Percentiles rank a stretch among this genome's conserved stretches.
These are phyloP conservation scores for Mycena venus DNA, from an alignment of 768 basidiomycete species.

Conservation along the genomic window DNA sequence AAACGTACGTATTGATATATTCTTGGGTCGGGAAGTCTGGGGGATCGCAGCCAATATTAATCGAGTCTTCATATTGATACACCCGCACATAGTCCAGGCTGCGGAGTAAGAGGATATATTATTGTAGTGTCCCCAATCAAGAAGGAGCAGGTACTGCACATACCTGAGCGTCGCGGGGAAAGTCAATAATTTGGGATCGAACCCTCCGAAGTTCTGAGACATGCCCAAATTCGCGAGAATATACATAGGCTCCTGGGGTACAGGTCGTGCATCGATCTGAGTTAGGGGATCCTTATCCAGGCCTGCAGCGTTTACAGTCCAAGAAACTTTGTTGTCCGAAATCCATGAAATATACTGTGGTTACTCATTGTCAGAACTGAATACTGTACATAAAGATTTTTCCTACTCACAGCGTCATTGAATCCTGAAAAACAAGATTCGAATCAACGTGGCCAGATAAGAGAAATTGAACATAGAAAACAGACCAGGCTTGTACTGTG, in stretches of 20 bases:
- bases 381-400: no score
- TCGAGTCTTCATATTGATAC: conserved; percentile 67
- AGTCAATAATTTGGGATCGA: conserved; percentile 57
- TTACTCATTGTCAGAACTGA: no score
- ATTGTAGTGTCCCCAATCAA: no score
- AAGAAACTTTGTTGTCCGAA: conserved; percentile 62
- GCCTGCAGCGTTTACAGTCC: conserved; percentile 72
- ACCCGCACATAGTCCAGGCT: conserved; percentile 83
- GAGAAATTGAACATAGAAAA: neutral
- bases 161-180: conserved; percentile 66
- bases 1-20: conserved; percentile 69
- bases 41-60: conserved; percentile 78
- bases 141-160: no score
- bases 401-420: no score
- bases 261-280: conserved; percentile 63
- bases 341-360: conserved; percentile 83
- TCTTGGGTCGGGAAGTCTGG: conserved; percentile 67
- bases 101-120: no score
- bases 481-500: conserved; percentile 62
- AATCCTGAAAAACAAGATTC: neutral
- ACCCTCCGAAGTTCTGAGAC: conserved; percentile 40
- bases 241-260: conserved; percentile 79
- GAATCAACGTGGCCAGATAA: neutral
- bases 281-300: conserved; percentile 62
- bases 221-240: conserved; percentile 67